Evolutionary conservation across 2,329 filamentous ascomycete genomes (phyloP), one percentile per base, ranked within the genome.

Genomic region (Ilyonectria mors-panacis): DNA sequence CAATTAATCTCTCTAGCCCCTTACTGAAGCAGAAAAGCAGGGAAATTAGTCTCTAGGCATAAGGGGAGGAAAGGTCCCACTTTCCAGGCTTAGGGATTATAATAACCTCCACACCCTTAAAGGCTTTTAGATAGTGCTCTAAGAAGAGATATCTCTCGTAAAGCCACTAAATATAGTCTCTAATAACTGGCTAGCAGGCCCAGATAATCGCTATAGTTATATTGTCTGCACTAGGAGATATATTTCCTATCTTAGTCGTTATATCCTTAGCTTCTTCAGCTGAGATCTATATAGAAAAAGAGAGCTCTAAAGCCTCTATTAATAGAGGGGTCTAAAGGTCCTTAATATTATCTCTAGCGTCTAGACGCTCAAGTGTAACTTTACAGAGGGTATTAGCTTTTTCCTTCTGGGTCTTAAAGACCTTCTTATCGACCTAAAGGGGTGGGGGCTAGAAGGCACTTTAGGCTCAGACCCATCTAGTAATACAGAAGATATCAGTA

Each of bases 11-110:
- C 56, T 78, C 73, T 7, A 78, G 67, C 2, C 76, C 68, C 59
- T 78, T 78, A 17, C 74, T 67, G 1, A 78, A 67, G 44, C 55
- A 75, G 4, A 67, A 75, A 4, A 77, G 70, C 12, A 78, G 69
- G 47, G 73, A 74, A 28, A 77, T 77, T 2, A 66, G 72, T 15
- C 71, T 63, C 67, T 62, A 78, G 15, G 70, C 68, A 10, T 64
- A 47, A 4, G 69, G 68, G 4, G 39, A 56, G 5, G 59, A 68
- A 8, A 70, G 65, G 51, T 77, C 60, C 50, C 70, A 63, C n/a
- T 69, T 69, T 12, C 69, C 64, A 1, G 65, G 70, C 62, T 77
- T 77, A 2, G 63, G 56, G 54, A 77, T 72, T 19, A 77, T 75
- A 12, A 76, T 62, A 2, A 76, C 68, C 53, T 75, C 71, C 8